Evolutionary conservation across 176 grass and related monocot genomes (phyloP).

Genomic region (Luzula sylvatica): DNA sequence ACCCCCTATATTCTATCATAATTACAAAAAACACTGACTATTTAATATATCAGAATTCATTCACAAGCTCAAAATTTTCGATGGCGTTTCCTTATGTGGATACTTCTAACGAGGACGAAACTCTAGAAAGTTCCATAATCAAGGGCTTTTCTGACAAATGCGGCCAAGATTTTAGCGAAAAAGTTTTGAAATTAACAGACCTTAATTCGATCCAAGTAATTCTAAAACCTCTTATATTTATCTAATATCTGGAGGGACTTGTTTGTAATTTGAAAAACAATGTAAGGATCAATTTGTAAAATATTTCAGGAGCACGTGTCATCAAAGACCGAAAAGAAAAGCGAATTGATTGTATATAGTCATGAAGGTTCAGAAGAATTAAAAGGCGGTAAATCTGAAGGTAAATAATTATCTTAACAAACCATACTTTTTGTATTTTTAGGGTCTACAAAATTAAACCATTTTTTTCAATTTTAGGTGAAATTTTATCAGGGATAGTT

Average conservation of each 20-base stretch:
- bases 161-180: constrained; percentile 35
- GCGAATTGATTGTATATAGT: constrained; percentile 56
- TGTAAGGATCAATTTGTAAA: neutral
- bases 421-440: neutral
- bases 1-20: neutral
- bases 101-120: constrained; percentile 43
- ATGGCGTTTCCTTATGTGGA: constrained; percentile 83
- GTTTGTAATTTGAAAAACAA: no score
- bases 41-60: constrained; percentile 36
- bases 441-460: no score
- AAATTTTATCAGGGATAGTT: constrained; percentile 60
- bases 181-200: constrained; percentile 39
- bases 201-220: constrained; percentile 54
- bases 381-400: constrained; percentile 47
- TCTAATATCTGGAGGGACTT: neutral
- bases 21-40: neutral
- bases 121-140: constrained; percentile 60
- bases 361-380: constrained; percentile 38
- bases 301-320: constrained; percentile 43
- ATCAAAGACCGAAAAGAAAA: constrained; percentile 32
- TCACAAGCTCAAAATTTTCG: constrained; percentile 68
- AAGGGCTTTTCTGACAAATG: constrained; percentile 66
- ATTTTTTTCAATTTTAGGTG: constrained; percentile 52
- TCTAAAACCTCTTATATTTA: neutral
- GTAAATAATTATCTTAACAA: constrained; percentile 25